Evolutionary conservation across 306 rosid genomes (phyloP), one percentile per base, ranked within the genome.

Genomic region (Aeschynomene evenia): DNA sequence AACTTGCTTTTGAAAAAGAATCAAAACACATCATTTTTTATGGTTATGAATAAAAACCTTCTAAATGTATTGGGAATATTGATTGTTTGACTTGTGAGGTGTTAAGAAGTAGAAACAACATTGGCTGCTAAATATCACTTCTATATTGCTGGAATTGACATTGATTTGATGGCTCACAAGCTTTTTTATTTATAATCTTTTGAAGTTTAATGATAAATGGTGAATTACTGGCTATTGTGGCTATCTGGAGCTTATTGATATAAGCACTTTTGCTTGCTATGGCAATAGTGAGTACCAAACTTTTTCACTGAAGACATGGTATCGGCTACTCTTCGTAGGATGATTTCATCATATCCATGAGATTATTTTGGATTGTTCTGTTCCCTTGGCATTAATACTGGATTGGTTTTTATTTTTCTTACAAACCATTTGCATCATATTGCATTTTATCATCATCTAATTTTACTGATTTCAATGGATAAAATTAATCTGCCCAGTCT

Each of bases 51-150:
- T 36, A 7, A 52, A 40, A 37, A 61, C 16, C 64, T 62, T 72
- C 11, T 37, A 42, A 23, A 40, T 70, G 22, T 57, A 34, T 16
- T 36, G 61, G 61, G 61, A 46, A 3, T 46, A 19, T 39, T 71
- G 66, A 40, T 26, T 33, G 57, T 48, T 67, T 67, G 46, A 75
- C 36, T 49, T 37, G 29, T 55, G 52, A 43, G 66, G 33, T 74
- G 31, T 22, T 61, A 43, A 26, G 63, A 63, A 22, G 55, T 21
- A 21, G 29, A 37, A 48, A 57, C 28, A 28, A 18, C 48, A 20
- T 48, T 4, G 49, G 21, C 19, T 50, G 12, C 66, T 39, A 5
- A 56, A 37, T 56, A 63, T 71, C 57, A 34, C 50, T 28, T 63
- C 9, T 36, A 37, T 15, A 13, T 37, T 64, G 49, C 55, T 64